Conservation (phyloP, 169 alveolate genomes). For the Plasmodium blacklocki region DNA sequence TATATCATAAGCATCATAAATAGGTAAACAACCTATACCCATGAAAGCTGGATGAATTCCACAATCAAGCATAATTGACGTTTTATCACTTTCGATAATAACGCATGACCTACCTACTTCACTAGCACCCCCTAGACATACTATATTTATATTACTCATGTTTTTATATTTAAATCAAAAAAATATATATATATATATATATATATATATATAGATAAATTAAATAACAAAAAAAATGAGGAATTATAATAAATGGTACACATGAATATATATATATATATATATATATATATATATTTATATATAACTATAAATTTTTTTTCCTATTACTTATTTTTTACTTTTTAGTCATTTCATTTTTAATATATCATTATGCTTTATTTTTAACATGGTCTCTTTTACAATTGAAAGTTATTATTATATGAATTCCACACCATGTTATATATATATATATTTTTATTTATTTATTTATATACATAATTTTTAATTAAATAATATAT, state of each 20-base stretch:
- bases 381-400: not conserved
- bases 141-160: slow-evolving; percentile 75
- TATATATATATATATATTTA: not conserved
- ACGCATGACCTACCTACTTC: slow-evolving; percentile 98
- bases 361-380: not conserved
- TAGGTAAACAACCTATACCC: slow-evolving; percentile 98
- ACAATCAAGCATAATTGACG: slow-evolving; percentile 98
- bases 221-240: not conserved
- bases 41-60: slow-evolving; percentile 99
- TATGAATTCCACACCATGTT: not conserved
- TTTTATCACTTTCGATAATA: slow-evolving; percentile 91
- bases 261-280: not conserved
- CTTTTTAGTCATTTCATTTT: no score
- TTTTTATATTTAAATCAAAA: not conserved
- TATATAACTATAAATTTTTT: not conserved
- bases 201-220: not conserved
- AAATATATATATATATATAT: no score
- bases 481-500: no score
- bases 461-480: not conserved
- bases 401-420: not conserved
- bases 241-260: not conserved
- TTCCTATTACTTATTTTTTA: no score
- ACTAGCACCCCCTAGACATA: slow-evolving; percentile 93
- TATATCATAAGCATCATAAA: slow-evolving; percentile 96
- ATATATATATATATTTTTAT: not conserved